These are phyloP conservation scores for Curvularia sp. DNA, from an alignment of 2,329 filamentous ascomycete species.

Conservation along the genomic window DNA sequence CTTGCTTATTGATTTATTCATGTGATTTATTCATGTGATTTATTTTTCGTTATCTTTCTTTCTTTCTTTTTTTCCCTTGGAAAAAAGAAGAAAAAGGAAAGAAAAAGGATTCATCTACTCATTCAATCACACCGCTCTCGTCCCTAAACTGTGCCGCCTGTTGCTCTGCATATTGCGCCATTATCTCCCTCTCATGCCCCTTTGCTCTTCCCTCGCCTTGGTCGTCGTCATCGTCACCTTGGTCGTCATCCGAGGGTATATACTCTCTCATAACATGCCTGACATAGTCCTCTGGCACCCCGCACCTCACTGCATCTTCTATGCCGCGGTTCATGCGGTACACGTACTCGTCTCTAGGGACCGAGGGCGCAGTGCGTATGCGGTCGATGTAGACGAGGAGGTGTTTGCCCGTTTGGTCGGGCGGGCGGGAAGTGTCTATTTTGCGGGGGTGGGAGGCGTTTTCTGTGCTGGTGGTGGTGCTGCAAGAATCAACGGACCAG, in stretches of 20 bases:
- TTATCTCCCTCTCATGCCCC: not conserved
- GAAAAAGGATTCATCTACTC: not conserved
- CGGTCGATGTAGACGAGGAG: slow-evolving; percentile 69
- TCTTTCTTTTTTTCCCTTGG: no score
- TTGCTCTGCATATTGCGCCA: slow-evolving; percentile 41
- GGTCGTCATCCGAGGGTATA: slow-evolving; percentile 48
- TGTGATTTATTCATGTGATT: not conserved
- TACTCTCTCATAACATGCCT: slow-evolving; percentile 62
- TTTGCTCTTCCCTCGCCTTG: slow-evolving; percentile 25
- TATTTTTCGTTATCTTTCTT: no score
- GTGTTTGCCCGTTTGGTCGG: slow-evolving; percentile 25
- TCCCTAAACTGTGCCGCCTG: slow-evolving; percentile 49
- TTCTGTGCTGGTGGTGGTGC: no score
- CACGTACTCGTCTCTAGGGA: slow-evolving; percentile 66
- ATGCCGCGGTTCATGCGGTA: slow-evolving; percentile 70
- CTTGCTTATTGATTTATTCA: not conserved
- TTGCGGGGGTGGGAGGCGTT: not conserved
- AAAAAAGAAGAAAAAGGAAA: not conserved
- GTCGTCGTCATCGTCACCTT: slow-evolving; percentile 19
- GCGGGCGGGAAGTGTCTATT: slow-evolving; percentile 32
- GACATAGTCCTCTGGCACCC: slow-evolving; percentile 65
- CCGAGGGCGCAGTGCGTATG: slow-evolving; percentile 48
- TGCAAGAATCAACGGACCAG: slow-evolving; percentile 44
- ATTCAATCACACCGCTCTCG: slow-evolving; percentile 39
- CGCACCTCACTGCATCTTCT: slow-evolving; percentile 62